Conservation (phyloP, 495 filamentous ascomycete species). For the Neurospora sp. region DNA sequence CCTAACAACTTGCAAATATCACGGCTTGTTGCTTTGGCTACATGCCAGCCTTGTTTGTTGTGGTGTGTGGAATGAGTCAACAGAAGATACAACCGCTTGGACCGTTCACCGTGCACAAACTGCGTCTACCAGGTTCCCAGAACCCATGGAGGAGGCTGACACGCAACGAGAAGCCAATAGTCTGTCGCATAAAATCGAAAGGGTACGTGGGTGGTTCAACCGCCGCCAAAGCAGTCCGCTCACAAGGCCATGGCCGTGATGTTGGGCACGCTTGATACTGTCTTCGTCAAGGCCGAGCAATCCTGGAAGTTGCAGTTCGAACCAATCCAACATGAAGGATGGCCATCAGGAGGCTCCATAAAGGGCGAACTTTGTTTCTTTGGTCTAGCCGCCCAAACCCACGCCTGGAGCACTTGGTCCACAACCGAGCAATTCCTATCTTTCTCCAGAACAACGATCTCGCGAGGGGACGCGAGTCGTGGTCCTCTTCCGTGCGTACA, state of each 20-base stretch:
- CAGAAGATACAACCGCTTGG: not conserved
- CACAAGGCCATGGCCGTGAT: not conserved
- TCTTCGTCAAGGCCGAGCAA: not conserved
- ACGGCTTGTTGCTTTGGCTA: not conserved
- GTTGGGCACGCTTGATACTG: not conserved
- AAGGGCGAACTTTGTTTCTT: not conserved
- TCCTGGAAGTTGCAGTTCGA: not conserved
- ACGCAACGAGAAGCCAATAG: not conserved
- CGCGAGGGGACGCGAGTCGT: conserved; percentile 19
- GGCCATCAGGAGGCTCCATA: not conserved
- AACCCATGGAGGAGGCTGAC: not conserved
- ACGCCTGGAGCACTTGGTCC: conserved; percentile 2
- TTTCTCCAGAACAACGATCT: conserved; percentile 4
- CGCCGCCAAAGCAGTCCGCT: not conserved
- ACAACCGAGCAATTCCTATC: not conserved
- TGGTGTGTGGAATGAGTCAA: not conserved
- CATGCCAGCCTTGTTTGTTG: not conserved
- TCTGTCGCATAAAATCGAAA: not conserved
- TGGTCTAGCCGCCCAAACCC: conserved; percentile 2
- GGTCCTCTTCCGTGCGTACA: conserved; percentile 15
- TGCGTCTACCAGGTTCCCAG: not conserved
- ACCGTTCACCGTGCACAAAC: not conserved
- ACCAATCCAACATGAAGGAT: not conserved
- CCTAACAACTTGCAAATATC: not conserved
- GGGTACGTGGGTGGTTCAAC: not conserved